Evolutionary conservation across 75 land plant species (phyloP).

Genomic region (Gnetum montanum): DNA sequence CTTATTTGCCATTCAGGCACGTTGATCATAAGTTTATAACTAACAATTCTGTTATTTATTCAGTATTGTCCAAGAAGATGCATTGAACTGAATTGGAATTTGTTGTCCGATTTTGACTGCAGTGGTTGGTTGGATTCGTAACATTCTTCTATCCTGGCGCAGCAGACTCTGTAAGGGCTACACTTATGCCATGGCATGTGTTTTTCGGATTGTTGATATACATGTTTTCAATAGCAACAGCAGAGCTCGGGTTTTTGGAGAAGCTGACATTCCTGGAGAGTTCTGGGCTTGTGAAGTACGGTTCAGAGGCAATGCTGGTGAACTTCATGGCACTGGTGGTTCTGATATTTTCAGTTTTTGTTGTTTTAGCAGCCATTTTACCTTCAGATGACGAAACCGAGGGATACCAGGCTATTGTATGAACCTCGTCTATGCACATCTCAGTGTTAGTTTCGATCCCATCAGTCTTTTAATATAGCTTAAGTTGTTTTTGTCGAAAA

Average conservation of each 20-base stretch:
- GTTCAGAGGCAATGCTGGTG: slow-evolving; percentile 74
- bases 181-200: slow-evolving; percentile 81
- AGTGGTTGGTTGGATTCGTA: slow-evolving; percentile 85
- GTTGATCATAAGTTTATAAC: too few species aligned
- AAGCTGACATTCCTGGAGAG: slow-evolving; percentile 84
- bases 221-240: slow-evolving; percentile 50
- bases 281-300: slow-evolving; percentile 47
- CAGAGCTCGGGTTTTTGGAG: slow-evolving; percentile 76
- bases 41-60: too few species aligned
- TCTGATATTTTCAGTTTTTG: slow-evolving; percentile 42
- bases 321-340: slow-evolving; percentile 68
- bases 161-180: slow-evolving; percentile 17
- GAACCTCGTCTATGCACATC: too few species aligned
- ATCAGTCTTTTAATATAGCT: too few species aligned
- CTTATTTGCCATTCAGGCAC: slow-evolving; percentile 87
- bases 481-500: too few species aligned
- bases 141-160: slow-evolving; percentile 79
- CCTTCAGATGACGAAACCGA: slow-evolving; percentile 8
- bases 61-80: too few species aligned
- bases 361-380: slow-evolving; percentile 24
- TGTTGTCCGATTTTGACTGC: too few species aligned
- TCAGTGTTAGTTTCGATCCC: too few species aligned
- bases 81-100: too few species aligned
- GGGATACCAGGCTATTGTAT: background rate
- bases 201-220: slow-evolving; percentile 58